Percentiles rank a stretch among this genome's conserved stretches.
Conservation (phyloP, 1,284 basidiomycete species). For the Pterulicium gracile region DNA sequence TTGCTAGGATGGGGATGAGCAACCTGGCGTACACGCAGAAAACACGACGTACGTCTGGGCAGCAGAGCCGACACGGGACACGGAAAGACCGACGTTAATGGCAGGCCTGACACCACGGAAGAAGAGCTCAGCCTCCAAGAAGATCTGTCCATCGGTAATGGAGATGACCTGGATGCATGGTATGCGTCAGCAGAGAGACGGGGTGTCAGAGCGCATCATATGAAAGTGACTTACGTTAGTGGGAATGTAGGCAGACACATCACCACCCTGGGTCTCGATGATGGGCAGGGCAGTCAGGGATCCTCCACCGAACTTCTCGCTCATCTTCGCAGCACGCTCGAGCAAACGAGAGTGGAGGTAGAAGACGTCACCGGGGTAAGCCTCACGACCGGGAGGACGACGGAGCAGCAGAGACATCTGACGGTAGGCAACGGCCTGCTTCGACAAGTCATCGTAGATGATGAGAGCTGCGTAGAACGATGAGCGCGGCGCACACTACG, state of each 20-base stretch:
- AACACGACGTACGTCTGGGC: conserved; percentile 77
- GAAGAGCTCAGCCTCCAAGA: conserved; percentile 99
- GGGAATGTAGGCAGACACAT: conserved; percentile 97
- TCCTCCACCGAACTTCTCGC: conserved; percentile 94
- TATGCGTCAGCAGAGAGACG: conserved; percentile 8
- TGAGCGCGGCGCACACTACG: conserved; percentile 5
- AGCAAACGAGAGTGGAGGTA: conserved; percentile 99
- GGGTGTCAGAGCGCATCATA: conserved; percentile 16
- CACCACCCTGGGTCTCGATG: conserved; percentile 99
- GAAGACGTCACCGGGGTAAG: conserved; percentile 99
- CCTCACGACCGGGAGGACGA: conserved; percentile 99
- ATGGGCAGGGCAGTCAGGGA: conserved; percentile 98
- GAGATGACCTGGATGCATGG: conserved; percentile 73
- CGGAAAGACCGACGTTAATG: conserved; percentile 99
- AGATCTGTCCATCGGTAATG: conserved; percentile 97
- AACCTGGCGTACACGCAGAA: background rate
- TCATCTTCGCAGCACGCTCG: conserved; percentile 99
- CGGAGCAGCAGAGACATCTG: conserved; percentile 99
- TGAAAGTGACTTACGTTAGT: conserved; percentile 72
- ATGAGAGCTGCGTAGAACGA: conserved; percentile 73
- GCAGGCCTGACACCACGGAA: conserved; percentile 99
- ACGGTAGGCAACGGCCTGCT: conserved; percentile 99
- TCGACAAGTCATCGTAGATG: conserved; percentile 99
- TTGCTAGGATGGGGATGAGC: conserved; percentile 38
- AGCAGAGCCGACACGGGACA: conserved; percentile 99